These are phyloP conservation scores for Fusarium verticillioides DNA, from an alignment of 2,329 filamentous ascomycete genomes.

Conservation along the genomic window DNA sequence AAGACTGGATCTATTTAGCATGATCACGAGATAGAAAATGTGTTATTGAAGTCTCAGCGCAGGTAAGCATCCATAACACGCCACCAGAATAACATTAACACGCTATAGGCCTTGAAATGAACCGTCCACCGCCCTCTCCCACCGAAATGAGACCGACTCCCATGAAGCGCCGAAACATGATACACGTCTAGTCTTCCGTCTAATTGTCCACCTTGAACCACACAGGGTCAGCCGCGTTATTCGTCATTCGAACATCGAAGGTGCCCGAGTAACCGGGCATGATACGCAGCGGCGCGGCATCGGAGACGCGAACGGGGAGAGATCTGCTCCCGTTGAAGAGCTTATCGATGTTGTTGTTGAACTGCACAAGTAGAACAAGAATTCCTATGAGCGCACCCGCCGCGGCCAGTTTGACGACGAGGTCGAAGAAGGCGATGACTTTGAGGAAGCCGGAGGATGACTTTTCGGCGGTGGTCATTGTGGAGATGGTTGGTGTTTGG, in stretches of 20 bases:
- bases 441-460: conserved; percentile 25
- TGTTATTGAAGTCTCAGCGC: neutral
- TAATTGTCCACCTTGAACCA: conserved; percentile 21
- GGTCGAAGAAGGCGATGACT: conserved; percentile 30
- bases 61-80: neutral
- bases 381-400: conserved; percentile 34
- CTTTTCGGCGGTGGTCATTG: conserved; percentile 18
- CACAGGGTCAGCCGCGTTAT: neutral
- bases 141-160: neutral
- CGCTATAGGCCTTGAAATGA: neutral
- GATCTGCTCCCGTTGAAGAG: neutral
- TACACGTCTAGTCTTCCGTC: too few species aligned
- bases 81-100: neutral
- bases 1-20: neutral
- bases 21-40: neutral
- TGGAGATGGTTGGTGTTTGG: neutral
- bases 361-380: conserved; percentile 21
- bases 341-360: conserved; percentile 10
- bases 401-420: conserved; percentile 28
- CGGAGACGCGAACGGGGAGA: neutral
- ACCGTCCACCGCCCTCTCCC: neutral
- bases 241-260: conserved; percentile 18
- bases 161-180: neutral
- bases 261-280: neutral
- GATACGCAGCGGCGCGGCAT: neutral